Base-by-base conservation (phyloP, 1,139 yeast species). In the Debaryomyces fabryi region DNA sequence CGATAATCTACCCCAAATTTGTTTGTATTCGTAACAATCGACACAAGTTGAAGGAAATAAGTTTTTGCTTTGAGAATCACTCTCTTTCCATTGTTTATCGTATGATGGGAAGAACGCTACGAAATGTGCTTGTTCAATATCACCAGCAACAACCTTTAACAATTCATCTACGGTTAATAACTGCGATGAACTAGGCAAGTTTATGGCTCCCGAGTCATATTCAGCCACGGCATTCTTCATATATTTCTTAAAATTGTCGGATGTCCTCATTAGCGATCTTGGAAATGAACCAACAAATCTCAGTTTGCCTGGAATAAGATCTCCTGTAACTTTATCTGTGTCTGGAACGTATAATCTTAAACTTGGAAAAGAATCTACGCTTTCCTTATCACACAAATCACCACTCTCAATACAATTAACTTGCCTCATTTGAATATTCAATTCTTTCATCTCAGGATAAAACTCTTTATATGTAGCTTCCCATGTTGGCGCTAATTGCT, bases 401-500 rank as follows among this genome's bases (percentile, higher is more conserved):
- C 91, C 92, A 62, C 82, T 79, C 44, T 78, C 85, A 18, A 85
- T 74, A 69, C 95, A 88, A 60, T 87, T 80, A 20, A 87, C 92
- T 60, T 86, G 93, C 49, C 78, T 72, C 79, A 86, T 81, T 12
- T 72, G 72, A 27, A 85, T 74, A 4, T 77, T 74, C 48, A 77
- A 55, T 23, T 64, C 49, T 42, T 77, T 71, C 52, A 74, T 68
- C 40, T 71, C 70, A 9, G 55, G 45, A 27, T 69, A 60, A 60
- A 75, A 77, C 12, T 62, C 63, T 23, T 67, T 55, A 67, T 80
- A 85, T 0, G 90, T 76, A 47, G 73, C 67, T 48, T 79, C 76
- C 90, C 90, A 86, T 4, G 65, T 73, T 7, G 92, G 91, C 2
- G 84, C 87, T 51, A 87, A 69, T 9, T 69, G 71, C 54, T 73